Evolutionary conservation across 176 grass and related monocot genomes (phyloP), one percentile per base, ranked within the genome.

Genomic region (Olyra latifolia): DNA sequence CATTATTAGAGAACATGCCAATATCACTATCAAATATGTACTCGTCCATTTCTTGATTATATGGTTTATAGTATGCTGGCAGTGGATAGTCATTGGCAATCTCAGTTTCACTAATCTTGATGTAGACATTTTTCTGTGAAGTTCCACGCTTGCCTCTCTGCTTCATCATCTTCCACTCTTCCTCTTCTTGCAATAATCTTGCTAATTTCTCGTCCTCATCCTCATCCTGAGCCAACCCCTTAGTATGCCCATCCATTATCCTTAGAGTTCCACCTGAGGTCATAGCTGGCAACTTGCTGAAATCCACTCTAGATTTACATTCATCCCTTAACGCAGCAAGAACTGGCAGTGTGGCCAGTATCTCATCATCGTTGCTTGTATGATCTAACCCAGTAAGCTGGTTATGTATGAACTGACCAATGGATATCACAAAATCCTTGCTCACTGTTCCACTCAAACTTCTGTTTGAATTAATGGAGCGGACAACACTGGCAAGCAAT

Each of bases 401-500:
- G 52, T 83, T 85, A 79, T 90, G 83, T 63, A 95, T 62, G 72
- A 99, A 99, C 61, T 95, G 90, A 40, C 96, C 96, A 76, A 85
- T 83, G 58, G 92, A 92, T 29, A 99, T 81, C 30, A 99, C 85
- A 87, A 99, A 93, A 56, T 99, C 96, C 84, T 93, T 99, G 83
- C 84, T 86, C 60, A 82, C 87, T 38, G 78, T 88, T 77, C 90
- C 90, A 80, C 55, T 86, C 72, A 86, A 87, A 66, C 80, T 74
- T 77, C 91, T 84, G 30, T 83, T 89, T 22, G 81, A 83, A 87
- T 83, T 94, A 57, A 95, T 89, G 55, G 90, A 95, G 63, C 96
- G 90, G 46, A 99, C 86, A 81, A 99, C 92, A 63, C 90, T 89
- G 62, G 96, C 96, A 91, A 99, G 90, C 52, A 99, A 82, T 82